Evolutionary conservation across 2,329 filamentous ascomycete genomes (phyloP), one percentile per base, ranked within the genome.

Genomic region (Sphaerostilbella broomeana): DNA sequence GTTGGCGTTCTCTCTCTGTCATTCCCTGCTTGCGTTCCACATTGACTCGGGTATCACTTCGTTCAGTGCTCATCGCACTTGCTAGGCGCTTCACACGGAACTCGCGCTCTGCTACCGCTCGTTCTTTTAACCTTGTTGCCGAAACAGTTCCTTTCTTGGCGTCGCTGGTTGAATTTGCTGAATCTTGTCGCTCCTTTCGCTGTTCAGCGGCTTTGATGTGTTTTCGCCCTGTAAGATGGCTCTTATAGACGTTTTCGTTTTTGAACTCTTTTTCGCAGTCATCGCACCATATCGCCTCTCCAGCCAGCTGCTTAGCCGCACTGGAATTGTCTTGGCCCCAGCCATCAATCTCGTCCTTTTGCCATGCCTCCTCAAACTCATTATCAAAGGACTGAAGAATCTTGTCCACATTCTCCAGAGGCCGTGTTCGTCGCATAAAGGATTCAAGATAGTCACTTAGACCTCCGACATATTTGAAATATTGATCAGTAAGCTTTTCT

Each of bases 21-120:
- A 98, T 95, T 49, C 90, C 90, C 59, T 94, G 87, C 61, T 87
- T 92, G 36, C 92, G 84, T 71, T 98, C 94, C 9, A 97, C 88
- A 55, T 98, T 97, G 52, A 92, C 83, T 34, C 85, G 78, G 0
- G 92, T 97, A 55, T 95, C 90, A 60, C 84, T 77, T 42, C 90
- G 83, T 57, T 95, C 86, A 11, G 83, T 84, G 57, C 85, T 82
- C 78, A 98, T 92, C 4, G 84, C 78, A 33, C 81, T 75, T 8
- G 86, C 79, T 6, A 98, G 72, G 38, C 83, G 84, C 57, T 82
- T 84, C 37, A 95, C 75, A 13, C 87, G 79, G 60, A 83, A 83
- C 58, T 98, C 92, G 40, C 88, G 81, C 58, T 92, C 86, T 2
- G 92, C 92, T 8, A 98, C 81, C 0, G 86, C 89, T 33, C 85